Conservation (phyloP, 257 asterid species). For the Solanum neorickii region DNA sequence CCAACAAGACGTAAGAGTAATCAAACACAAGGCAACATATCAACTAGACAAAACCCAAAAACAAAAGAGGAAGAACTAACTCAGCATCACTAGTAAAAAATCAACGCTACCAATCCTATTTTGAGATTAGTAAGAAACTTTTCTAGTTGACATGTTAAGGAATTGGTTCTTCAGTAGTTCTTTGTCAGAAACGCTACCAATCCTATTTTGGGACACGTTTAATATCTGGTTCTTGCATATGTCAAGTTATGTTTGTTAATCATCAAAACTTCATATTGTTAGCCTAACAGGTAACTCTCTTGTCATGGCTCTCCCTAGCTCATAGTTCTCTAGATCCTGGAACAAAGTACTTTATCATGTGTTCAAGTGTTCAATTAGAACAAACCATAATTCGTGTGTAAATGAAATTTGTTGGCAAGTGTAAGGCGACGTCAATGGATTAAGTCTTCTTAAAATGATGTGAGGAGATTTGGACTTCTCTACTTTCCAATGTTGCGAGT, state of each 20-base stretch:
- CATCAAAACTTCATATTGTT: neutral
- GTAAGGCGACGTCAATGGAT: neutral
- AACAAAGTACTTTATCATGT: neutral
- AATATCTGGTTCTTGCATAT: neutral
- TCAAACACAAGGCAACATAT: neutral
- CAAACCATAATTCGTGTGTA: neutral
- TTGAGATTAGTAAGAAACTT: neutral
- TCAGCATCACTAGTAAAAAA: neutral
- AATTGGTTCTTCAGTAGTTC: neutral
- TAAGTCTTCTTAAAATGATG: neutral
- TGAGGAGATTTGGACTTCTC: neutral
- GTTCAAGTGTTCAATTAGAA: neutral
- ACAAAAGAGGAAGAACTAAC: neutral
- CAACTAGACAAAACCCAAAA: neutral
- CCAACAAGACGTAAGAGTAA: neutral
- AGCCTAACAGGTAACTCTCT: neutral
- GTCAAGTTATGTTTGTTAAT: neutral
- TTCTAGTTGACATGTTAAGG: neutral
- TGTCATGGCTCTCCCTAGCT: neutral
- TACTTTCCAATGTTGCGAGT: neutral
- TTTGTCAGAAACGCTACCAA: neutral
- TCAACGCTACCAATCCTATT: neutral
- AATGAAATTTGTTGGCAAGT: neutral
- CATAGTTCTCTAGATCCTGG: neutral
- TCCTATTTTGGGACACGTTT: neutral